Evolutionary conservation across 2,329 filamentous ascomycete species (phyloP), one percentile per base, ranked within the genome.

Genomic region (Colletotrichum abscissum): DNA sequence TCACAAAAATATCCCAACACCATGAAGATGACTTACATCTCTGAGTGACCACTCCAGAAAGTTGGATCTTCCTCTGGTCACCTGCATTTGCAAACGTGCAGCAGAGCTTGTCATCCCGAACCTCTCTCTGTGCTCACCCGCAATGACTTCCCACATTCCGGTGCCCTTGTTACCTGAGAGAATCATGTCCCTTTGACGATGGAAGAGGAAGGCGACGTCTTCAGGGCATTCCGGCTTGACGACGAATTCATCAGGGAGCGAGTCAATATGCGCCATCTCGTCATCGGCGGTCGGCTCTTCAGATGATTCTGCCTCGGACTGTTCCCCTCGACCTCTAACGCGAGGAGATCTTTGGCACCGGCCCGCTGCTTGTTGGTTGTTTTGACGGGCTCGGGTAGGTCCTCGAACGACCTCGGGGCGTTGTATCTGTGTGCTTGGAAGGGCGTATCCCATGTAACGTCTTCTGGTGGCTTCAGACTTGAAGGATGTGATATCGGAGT

Each of bases 81-180:
- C 83, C 77, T 87, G 88, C 89, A 91, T 90, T 76, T 91, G 89
- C 5, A 90, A 82, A 63, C 85, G 84, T 62, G 88, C 86, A 74
- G 88, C 87, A 49, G 84, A 82, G 6, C 81, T 82, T 16, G 80
- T 80, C 73, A 83, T 81, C 11, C 77, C 68, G 64, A 84, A 85
- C 24, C 72, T 72, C 9, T 75, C 69, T 16, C 77, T 77, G 73
- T 84, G 90, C 69, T 86, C 84, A 5, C 77, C 78, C 62, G 85
- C 83, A 70, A 91, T 89, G 52, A 84, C 82, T 28, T 88, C 85
- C 89, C 89, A 91, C 88, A 90, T 90, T 42, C 88, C 87, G 75
- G 88, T 88, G 19, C 89, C 88, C 76, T 88, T 88, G 64, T 84
- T 82, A 24, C 84, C 77, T 19, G 84, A 80, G 75, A 86, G 11